Conservation (phyloP, 371 early-diverging fungal genomes). For the Chytridiales sp. region DNA sequence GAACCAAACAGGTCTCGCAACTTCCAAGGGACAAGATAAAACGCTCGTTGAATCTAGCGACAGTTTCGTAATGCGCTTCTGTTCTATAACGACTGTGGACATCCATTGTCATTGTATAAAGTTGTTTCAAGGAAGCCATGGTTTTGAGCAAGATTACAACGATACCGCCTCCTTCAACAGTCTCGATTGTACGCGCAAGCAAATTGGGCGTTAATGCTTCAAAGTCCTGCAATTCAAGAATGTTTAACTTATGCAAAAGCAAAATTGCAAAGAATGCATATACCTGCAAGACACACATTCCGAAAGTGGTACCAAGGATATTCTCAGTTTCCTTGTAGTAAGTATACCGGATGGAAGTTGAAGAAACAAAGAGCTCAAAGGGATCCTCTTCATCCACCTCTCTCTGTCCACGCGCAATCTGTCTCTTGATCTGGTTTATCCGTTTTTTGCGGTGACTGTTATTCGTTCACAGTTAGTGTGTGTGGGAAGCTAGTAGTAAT, state of each 20-base stretch:
- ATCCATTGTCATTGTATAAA: slow-evolving; percentile 98
- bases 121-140: slow-evolving; percentile 92
- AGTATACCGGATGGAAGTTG: slow-evolving; percentile 94
- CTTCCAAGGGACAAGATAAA: slow-evolving; percentile 92
- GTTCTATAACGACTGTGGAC: slow-evolving; percentile 93
- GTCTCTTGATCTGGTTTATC: slow-evolving; percentile 88
- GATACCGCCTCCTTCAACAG: slow-evolving; percentile 98
- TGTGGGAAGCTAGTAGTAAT: not conserved
- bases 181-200: slow-evolving; percentile 96
- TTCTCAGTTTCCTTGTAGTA: slow-evolving; percentile 99
- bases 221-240: slow-evolving; percentile 73
- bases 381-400: slow-evolving; percentile 93
- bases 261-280: slow-evolving; percentile 17
- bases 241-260: not conserved
- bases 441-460: slow-evolving; percentile 91
- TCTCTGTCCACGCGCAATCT: slow-evolving; percentile 84
- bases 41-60: slow-evolving; percentile 96
- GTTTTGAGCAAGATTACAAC: slow-evolving; percentile 91
- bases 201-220: slow-evolving; percentile 98
- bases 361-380: slow-evolving; percentile 92
- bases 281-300: slow-evolving; percentile 96
- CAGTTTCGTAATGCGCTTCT: slow-evolving; percentile 89
- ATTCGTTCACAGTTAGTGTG: not conserved
- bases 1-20: slow-evolving; percentile 89
- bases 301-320: slow-evolving; percentile 98